Percentiles rank a stretch among this genome's conserved stretches.
Conservation (phyloP, 2,329 filamentous ascomycete species). For the Trichoderma sp. region DNA sequence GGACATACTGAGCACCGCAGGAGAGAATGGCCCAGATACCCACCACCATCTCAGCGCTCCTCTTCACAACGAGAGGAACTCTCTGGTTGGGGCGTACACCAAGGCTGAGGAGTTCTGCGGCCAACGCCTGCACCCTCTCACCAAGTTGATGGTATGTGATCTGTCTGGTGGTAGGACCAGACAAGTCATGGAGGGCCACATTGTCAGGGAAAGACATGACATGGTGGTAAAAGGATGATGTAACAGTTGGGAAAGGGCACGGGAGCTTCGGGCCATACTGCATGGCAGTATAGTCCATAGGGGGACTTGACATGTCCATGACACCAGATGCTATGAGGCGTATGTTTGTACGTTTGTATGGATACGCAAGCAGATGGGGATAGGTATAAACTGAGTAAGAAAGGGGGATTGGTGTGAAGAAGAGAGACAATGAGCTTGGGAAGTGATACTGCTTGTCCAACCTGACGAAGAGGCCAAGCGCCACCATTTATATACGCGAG, state of each 20-base stretch:
- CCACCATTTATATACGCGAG: slow-evolving; percentile 15
- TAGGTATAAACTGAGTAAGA: not conserved
- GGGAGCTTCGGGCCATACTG: slow-evolving; percentile 20
- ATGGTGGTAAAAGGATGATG: slow-evolving; percentile 38
- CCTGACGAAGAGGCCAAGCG: slow-evolving; percentile 7
- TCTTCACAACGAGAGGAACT: slow-evolving; percentile 53
- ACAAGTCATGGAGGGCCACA: slow-evolving; percentile 39
- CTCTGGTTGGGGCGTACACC: slow-evolving; percentile 45
- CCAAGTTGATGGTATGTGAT: slow-evolving; percentile 47
- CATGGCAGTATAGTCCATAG: slow-evolving; percentile 9
- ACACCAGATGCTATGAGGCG: not conserved
- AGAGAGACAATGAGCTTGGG: not conserved
- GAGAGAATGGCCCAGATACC: slow-evolving; percentile 56
- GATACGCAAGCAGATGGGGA: not conserved
- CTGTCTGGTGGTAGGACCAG: slow-evolving; percentile 28
- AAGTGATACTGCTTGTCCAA: slow-evolving; percentile 6
- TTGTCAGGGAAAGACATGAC: slow-evolving; percentile 36
- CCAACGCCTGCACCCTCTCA: slow-evolving; percentile 40
- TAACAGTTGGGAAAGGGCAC: slow-evolving; percentile 38
- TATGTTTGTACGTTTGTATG: not conserved
- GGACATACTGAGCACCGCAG: slow-evolving; percentile 57
- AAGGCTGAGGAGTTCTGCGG: slow-evolving; percentile 36
- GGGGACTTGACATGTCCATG: slow-evolving; percentile 23
- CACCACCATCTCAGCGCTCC: slow-evolving; percentile 55
- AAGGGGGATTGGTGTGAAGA: not conserved